Percentiles rank a stretch among this genome's conserved stretches.
Conservation (phyloP, 768 basidiomycete genomes). For the Sistotremastrum suecicum region DNA sequence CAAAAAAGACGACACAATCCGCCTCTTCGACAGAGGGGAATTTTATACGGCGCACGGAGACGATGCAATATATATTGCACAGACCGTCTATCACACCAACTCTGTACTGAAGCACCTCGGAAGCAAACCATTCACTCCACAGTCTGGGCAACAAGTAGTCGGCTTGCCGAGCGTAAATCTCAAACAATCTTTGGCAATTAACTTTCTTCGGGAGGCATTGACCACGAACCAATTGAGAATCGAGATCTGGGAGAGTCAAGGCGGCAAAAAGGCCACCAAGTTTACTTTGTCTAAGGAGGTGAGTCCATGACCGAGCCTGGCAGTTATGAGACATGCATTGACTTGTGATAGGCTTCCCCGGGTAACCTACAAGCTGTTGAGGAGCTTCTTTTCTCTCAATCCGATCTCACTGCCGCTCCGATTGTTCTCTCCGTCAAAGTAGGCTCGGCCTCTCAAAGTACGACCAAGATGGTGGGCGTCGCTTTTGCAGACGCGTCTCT, state of each 20-base stretch:
- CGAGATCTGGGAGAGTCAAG: slow-evolving; percentile 79
- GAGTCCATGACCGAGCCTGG: slow-evolving; percentile 9
- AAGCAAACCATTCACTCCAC: slow-evolving; percentile 8
- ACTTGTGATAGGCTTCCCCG: slow-evolving; percentile 45
- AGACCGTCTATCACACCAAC: slow-evolving; percentile 73
- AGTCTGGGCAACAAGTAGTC: slow-evolving; percentile 33
- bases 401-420: slow-evolving; percentile 70
- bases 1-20: slow-evolving; percentile 58
- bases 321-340: slow-evolving; percentile 1
- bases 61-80: slow-evolving; percentile 81
- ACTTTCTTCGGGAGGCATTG: slow-evolving; percentile 75
- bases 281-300: slow-evolving; percentile 78
- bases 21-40: slow-evolving; percentile 75
- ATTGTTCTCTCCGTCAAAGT: slow-evolving; percentile 85
- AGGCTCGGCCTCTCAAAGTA: slow-evolving; percentile 38
- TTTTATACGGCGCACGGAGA: slow-evolving; percentile 83
- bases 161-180: slow-evolving; percentile 70
- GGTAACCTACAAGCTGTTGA: slow-evolving; percentile 49
- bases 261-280: slow-evolving; percentile 59
- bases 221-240: slow-evolving; percentile 82
- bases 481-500: slow-evolving; percentile 87
- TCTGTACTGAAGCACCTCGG: slow-evolving; percentile 91
- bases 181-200: slow-evolving; percentile 61
- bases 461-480: slow-evolving; percentile 62
- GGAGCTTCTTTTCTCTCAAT: slow-evolving; percentile 71